Conservation (phyloP, 2,329 filamentous ascomycete species). For the Phaeosphaeria sp. region DNA sequence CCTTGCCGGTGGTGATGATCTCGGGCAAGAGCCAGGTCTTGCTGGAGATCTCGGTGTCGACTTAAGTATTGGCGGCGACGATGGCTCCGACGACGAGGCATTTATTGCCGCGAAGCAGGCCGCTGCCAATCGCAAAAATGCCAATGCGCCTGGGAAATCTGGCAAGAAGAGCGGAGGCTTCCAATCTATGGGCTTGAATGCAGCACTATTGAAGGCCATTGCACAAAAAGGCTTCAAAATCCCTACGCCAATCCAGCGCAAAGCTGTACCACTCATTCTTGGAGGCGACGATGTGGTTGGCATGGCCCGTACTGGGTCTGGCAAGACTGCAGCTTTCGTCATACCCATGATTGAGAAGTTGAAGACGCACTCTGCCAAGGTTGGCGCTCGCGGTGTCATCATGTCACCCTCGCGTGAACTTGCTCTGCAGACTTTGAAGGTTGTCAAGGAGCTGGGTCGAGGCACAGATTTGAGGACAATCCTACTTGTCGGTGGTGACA, state of each 20-base stretch:
- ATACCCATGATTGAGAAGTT: conserved; percentile 97
- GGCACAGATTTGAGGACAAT: conserved; percentile 93
- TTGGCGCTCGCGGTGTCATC: conserved; percentile 86
- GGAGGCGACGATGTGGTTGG: conserved; percentile 95
- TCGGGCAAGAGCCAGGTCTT: conserved; percentile 50
- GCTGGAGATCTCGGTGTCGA: conserved; percentile 46
- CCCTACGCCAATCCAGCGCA: conserved; percentile 95
- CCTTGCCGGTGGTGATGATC: conserved; percentile 69
- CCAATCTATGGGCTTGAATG: conserved; percentile 89
- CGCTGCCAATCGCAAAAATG: conserved; percentile 83
- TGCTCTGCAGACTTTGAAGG: conserved; percentile 92
- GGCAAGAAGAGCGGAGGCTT: conserved; percentile 97
- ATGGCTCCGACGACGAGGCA: conserved; percentile 73
- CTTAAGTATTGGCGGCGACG: conserved; percentile 59
- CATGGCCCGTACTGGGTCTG: conserved; percentile 98
- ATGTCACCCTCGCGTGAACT: conserved; percentile 93
- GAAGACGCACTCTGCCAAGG: conserved; percentile 83
- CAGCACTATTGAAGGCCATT: conserved; percentile 87
- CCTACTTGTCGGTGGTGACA: conserved; percentile 91
- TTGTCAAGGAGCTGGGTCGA: conserved; percentile 90
- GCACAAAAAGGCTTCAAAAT: conserved; percentile 93
- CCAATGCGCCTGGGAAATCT: conserved; percentile 75
- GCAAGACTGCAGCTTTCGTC: conserved; percentile 97
- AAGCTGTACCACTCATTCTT: conserved; percentile 90
- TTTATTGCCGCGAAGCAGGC: conserved; percentile 91